Evolutionary conservation across 208 protist species (phyloP), one percentile per base, ranked within the genome.

Genomic region (Trypanosomatidae sp.): DNA sequence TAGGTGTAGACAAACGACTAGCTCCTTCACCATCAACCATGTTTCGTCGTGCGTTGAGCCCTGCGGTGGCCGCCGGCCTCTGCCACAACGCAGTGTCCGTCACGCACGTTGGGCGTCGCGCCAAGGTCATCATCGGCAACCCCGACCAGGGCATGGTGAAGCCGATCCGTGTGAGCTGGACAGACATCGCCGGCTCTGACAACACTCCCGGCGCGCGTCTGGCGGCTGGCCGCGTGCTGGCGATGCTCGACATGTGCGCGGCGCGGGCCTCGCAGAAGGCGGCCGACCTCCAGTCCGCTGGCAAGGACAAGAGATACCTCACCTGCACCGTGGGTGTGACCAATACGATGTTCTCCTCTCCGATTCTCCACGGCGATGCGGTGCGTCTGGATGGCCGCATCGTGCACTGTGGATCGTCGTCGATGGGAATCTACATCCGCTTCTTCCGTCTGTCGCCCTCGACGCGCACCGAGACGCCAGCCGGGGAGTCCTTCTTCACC

Each of bases 211-310:
- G 79, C 41, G 73, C 78, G 25, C 86, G 94, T 50, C 73, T 98
- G 44, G 66, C 85, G 17, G 94, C 91, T n/a, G 94, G 94, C 15
- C 81, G 81, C n/a, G 71, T 98, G 43, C 78, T 97, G 28, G 76
- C 86, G 15, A 92, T 98, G 90, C 83, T 96, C 58, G 92, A 98
- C 75, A 78, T 97, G 69, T 96, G 91, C 74, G 91, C 92, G 2
- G 91, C 89, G 22, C 87, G 89, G 5, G 80, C 85, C 17, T 84
- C 89, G 7, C 80, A 91, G 60, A 75, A 74, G 74, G 81, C 71
- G 33, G 56, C 79, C 15, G 69, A 76, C 36, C 59, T 79, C 72
- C 67, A 80, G 72, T 69, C 62, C 1, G 47, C 55, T 9, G 55
- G 52, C 1, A 83, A 71, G 5, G 70, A 67, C 50, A 73, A 77